These are phyloP conservation scores for Avena sativa DNA, from an alignment of 176 grass and related monocot genomes.

Conservation along the genomic window DNA sequence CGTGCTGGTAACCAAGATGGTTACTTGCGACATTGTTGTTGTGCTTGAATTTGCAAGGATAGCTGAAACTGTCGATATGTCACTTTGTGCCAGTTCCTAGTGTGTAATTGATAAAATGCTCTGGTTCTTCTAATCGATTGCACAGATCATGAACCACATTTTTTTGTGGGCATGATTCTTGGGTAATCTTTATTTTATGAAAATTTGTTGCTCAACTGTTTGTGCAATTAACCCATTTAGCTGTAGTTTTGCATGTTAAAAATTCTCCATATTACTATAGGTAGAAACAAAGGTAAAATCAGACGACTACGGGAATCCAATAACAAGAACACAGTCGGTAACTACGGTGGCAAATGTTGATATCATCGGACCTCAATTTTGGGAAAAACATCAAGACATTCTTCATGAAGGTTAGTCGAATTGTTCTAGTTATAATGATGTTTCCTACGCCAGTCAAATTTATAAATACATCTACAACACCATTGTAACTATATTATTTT, in stretches of 20 bases:
- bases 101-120: neutral
- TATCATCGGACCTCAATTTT: conserved; percentile 58
- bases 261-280: conserved; percentile 31
- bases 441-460: conserved; percentile 6
- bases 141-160: neutral
- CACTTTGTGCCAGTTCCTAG: neutral
- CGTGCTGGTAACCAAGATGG: neutral
- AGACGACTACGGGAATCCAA: conserved; percentile 24
- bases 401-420: conserved; percentile 51
- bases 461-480: neutral
- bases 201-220: neutral
- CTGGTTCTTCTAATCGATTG: neutral
- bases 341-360: conserved; percentile 42
- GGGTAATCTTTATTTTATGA: neutral
- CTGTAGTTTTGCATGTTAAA: neutral
- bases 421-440: conserved; percentile 22
- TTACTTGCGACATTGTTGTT: neutral
- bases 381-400: conserved; percentile 51
- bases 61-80: neutral
- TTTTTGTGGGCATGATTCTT: neutral
- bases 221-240: neutral
- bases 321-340: conserved; percentile 15
- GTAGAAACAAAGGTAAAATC: conserved; percentile 42
- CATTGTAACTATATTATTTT: neutral
- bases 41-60: neutral